Percentiles rank a stretch among this genome's conserved stretches.
Conservation (phyloP, 2,329 filamentous ascomycete species). For the Xylariaceae sp. region DNA sequence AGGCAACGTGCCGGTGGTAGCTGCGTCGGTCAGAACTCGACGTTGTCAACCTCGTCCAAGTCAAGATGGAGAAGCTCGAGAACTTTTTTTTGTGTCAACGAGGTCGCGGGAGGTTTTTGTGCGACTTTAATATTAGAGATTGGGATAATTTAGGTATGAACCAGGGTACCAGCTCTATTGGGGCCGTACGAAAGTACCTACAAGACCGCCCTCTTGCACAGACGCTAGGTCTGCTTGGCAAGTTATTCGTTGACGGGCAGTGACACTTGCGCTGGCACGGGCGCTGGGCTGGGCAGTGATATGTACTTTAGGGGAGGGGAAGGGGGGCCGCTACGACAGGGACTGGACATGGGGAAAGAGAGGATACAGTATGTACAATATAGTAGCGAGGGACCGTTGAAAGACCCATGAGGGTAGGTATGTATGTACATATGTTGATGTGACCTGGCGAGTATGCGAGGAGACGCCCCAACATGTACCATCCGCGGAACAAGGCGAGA, state of each 20-base stretch:
- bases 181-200: conserved; percentile 33
- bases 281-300: conserved; percentile 28
- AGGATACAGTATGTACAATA: background rate
- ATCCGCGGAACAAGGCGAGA: background rate
- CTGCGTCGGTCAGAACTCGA: conserved; percentile 35
- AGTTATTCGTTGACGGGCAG: conserved; percentile 36
- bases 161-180: conserved; percentile 34
- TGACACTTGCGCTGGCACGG: conserved; percentile 36
- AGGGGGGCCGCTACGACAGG: conserved; percentile 25
- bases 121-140: conserved; percentile 43
- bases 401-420: conserved; percentile 22
- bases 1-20: conserved; percentile 33
- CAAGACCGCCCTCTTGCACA: conserved; percentile 33
- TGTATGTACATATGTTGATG: conserved; percentile 27
- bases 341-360: conserved; percentile 14
- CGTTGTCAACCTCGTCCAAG: conserved; percentile 33
- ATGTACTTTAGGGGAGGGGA: conserved; percentile 16
- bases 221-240: conserved; percentile 38
- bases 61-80: conserved; percentile 36
- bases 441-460: conserved; percentile 26
- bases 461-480: conserved; percentile 5
- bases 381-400: conserved; percentile 15
- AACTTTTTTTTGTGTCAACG: conserved; percentile 35
- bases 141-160: conserved; percentile 38
- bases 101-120: conserved; percentile 41